Percentiles rank a stretch among this genome's conserved stretches.
Evolutionary conservation across 2,329 filamentous ascomycete species (phyloP).

Genomic region (Talaromyces sp.): DNA sequence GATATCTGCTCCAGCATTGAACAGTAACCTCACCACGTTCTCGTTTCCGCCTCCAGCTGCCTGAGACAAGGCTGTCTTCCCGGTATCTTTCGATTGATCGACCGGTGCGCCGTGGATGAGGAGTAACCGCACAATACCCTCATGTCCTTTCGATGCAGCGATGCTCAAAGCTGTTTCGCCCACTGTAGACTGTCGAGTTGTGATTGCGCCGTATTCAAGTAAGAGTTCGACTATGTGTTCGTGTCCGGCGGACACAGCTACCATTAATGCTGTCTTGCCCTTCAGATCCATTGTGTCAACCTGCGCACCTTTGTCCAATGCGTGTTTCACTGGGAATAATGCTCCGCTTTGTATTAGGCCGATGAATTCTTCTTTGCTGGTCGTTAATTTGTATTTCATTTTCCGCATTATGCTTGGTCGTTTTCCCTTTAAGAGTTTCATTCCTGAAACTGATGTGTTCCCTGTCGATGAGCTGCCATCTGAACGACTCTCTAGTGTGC

Average conservation of each 20-base stretch:
- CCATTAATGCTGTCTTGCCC: conserved; percentile 20
- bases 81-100: not conserved
- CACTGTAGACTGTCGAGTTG: not conserved
- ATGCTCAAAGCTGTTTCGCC: conserved; percentile 14
- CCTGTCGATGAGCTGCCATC: not conserved
- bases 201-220: conserved; percentile 14
- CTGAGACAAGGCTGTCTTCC: conserved; percentile 13
- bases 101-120: conserved; percentile 10
- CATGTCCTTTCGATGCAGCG: conserved; percentile 12
- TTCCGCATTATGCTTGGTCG: conserved; percentile 14
- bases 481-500: not conserved
- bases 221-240: conserved; percentile 13
- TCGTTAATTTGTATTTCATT: conserved; percentile 15
- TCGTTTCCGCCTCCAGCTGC: conserved; percentile 16
- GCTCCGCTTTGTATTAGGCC: conserved; percentile 8
- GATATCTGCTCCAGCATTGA: conserved; percentile 17
- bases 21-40: conserved; percentile 11
- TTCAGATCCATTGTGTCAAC: conserved; percentile 9
- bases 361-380: conserved; percentile 17
- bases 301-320: conserved; percentile 18
- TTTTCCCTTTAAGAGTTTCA: conserved; percentile 1
- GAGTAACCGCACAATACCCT: conserved; percentile 15
- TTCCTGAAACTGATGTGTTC: not conserved
- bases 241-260: conserved; percentile 14
- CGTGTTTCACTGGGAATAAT: conserved; percentile 1